Percentiles rank a stretch among this genome's conserved stretches.
phyloP scores from a whole-genome alignment of 441 rosid species.

The Adansonia rubrostipa region DNA sequence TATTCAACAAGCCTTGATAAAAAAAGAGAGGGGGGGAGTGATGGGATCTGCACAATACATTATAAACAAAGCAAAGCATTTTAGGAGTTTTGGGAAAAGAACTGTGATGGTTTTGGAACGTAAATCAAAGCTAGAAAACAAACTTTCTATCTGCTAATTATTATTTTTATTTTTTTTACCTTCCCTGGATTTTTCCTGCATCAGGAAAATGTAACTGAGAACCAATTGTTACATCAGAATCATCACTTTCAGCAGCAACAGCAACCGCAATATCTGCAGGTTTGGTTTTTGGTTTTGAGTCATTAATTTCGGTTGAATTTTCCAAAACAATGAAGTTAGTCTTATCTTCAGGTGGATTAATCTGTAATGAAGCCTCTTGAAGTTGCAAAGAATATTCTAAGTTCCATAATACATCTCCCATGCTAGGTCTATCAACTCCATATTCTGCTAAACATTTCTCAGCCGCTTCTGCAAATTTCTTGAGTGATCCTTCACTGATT shows the following conservation, averaged over 20 bases:
- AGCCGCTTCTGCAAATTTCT: conserved; percentile 60
- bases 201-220: conserved; percentile 32
- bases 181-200: conserved; percentile 26
- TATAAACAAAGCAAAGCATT: neutral
- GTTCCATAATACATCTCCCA: conserved; percentile 75
- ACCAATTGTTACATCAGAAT: conserved; percentile 38
- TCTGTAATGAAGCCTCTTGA: conserved; percentile 49
- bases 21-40: neutral
- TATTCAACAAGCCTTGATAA: neutral
- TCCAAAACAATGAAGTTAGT: conserved; percentile 35
- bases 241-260: conserved; percentile 23
- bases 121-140: neutral
- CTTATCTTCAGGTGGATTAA: conserved; percentile 46
- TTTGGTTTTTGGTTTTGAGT: neutral
- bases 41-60: neutral
- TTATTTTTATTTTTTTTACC: conserved; percentile 27
- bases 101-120: neutral
- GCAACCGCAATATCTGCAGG: neutral
- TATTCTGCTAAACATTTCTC: conserved; percentile 70
- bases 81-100: neutral
- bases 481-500: conserved; percentile 46
- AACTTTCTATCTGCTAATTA: neutral
- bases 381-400: conserved; percentile 68
- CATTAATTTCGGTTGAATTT: neutral
- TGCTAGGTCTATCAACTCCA: conserved; percentile 66